Percentiles rank a stretch among this genome's conserved stretches.
Conservation (phyloP, 225 moss, liverwort and hornwort species). For the Asterella californica region DNA sequence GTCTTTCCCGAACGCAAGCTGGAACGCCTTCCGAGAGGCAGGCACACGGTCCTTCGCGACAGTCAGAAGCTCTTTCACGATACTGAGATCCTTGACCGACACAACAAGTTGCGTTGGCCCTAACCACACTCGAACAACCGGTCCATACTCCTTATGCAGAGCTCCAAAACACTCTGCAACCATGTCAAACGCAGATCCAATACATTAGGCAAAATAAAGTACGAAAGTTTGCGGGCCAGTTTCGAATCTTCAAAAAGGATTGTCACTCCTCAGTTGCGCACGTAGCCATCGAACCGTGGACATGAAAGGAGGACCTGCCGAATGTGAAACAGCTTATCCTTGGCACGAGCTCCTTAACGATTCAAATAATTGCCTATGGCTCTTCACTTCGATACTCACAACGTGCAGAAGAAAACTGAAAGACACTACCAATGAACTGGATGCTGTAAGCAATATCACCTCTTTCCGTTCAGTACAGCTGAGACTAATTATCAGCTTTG, state of each 20-base stretch:
- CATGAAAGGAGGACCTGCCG: not conserved
- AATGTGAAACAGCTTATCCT: not conserved
- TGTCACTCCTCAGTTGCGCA: not conserved
- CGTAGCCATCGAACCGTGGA: not conserved
- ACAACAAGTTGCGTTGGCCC: slow-evolving; percentile 44
- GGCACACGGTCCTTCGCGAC: slow-evolving; percentile 40
- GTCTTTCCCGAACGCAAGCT: slow-evolving; percentile 41
- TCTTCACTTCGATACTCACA: not conserved
- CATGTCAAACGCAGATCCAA: too few relatives aligned
- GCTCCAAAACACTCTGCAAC: slow-evolving; percentile 33
- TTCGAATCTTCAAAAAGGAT: too few relatives aligned
- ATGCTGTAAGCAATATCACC: too few relatives aligned
- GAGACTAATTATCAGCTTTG: too few relatives aligned
- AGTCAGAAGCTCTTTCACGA: slow-evolving; percentile 33
- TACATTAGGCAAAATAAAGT: too few relatives aligned
- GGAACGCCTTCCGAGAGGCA: slow-evolving; percentile 29
- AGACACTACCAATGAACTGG: not conserved
- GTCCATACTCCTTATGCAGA: slow-evolving; percentile 43
- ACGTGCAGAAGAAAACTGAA: not conserved
- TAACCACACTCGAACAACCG: slow-evolving; percentile 42
- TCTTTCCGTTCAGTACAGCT: too few relatives aligned
- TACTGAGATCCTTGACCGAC: slow-evolving; percentile 26
- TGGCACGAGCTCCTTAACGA: not conserved
- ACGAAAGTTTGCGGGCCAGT: too few relatives aligned
- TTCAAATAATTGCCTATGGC: not conserved